Evolutionary conservation across 768 basidiomycete species (phyloP).

Genomic region (Pleurotus citrinopileatus): DNA sequence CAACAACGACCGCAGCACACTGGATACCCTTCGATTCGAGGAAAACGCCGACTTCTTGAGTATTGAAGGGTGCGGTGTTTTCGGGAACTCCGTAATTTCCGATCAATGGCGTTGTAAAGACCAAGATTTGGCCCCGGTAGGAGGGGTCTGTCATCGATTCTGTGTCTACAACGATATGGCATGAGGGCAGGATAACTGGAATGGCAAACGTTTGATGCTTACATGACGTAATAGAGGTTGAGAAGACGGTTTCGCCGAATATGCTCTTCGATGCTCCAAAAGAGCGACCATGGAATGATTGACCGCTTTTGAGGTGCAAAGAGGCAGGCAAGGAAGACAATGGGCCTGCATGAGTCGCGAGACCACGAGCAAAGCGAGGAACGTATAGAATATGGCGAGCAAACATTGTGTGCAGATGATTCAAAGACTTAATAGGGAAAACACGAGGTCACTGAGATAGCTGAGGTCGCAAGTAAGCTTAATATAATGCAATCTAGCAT

Average conservation of each 20-base stretch:
- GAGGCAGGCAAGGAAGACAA: constrained; percentile 62
- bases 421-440: constrained; percentile 59
- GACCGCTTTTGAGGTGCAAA: constrained; percentile 90
- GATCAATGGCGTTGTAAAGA: constrained; percentile 97
- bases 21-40: constrained; percentile 90
- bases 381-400: constrained; percentile 49
- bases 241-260: constrained; percentile 98
- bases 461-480: constrained; percentile 36
- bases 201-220: constrained; percentile 28
- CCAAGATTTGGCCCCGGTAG: constrained; percentile 95
- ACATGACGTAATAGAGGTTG: constrained; percentile 98
- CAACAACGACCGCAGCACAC: constrained; percentile 89
- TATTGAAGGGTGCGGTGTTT: constrained; percentile 72
- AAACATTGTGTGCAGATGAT: constrained; percentile 45
- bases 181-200: not conserved
- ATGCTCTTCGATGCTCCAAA: constrained; percentile 88
- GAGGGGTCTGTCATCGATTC: constrained; percentile 99
- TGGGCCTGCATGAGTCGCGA: constrained; percentile 65
- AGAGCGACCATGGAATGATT: constrained; percentile 85
- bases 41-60: constrained; percentile 77
- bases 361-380: constrained; percentile 45
- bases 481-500: constrained; percentile 20
- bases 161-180: constrained; percentile 60
- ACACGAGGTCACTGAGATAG: constrained; percentile 90
- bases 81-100: constrained; percentile 96